These are phyloP conservation scores for Salix exigua DNA, from an alignment of 345 rosid species.

Conservation along the genomic window DNA sequence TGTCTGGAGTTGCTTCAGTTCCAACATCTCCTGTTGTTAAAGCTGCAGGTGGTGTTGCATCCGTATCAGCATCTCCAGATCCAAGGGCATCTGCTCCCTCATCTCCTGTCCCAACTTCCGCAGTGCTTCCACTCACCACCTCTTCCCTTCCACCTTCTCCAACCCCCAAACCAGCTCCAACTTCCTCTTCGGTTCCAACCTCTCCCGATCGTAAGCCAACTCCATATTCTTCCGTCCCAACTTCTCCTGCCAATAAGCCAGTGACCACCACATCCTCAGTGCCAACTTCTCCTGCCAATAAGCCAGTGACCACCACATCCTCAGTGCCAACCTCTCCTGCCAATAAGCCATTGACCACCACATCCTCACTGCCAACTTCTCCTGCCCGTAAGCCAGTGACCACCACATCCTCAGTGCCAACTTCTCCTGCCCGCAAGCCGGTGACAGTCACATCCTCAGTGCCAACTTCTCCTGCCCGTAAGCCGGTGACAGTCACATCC, in stretches of 20 bases:
- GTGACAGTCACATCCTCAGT: not conserved
- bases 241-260: slow-evolving; percentile 4
- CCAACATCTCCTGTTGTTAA: slow-evolving; percentile 16
- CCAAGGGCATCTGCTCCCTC: slow-evolving; percentile 9
- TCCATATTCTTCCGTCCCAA: slow-evolving; percentile 4
- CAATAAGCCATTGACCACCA: not conserved
- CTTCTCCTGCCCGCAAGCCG: not conserved
- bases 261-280: slow-evolving; percentile 1
- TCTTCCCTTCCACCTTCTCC: slow-evolving; percentile 10
- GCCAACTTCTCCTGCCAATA: slow-evolving; percentile 4
- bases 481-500: slow-evolving; percentile 2
- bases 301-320: not conserved
- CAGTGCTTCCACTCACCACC: not conserved
- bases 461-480: slow-evolving; percentile 7
- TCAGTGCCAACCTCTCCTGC: slow-evolving; percentile 12
- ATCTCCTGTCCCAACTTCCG: not conserved
- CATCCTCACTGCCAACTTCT: slow-evolving; percentile 9
- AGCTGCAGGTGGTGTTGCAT: not conserved
- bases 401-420: not conserved
- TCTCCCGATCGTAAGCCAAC: slow-evolving; percentile 2
- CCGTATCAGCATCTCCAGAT: slow-evolving; percentile 4
- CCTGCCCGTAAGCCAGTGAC: not conserved
- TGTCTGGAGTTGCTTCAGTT: slow-evolving; percentile 17
- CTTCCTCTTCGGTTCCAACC: slow-evolving; percentile 1
- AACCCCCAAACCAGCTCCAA: not conserved